Conservation (phyloP, 192 early-diverging fungal genomes). For the Backusella tarrabulga region DNA sequence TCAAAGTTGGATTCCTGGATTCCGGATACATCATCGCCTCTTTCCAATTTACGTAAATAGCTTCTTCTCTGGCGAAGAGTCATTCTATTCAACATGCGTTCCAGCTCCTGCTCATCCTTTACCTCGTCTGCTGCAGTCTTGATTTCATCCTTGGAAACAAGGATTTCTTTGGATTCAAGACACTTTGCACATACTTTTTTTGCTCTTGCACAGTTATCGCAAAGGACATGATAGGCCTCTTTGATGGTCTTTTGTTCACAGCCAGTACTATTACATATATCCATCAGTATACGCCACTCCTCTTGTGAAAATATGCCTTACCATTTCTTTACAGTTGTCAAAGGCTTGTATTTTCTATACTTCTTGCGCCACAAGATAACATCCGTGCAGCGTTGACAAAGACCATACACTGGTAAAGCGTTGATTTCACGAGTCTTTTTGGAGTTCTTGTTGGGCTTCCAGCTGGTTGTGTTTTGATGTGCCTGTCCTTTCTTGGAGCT, state of each 20-base stretch:
- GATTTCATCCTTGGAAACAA: conserved; percentile 44
- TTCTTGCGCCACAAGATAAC: conserved; percentile 85
- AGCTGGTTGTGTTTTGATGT: conserved; percentile 89
- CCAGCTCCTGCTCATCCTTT: conserved; percentile 73
- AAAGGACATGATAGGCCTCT: conserved; percentile 95
- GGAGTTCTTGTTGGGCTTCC: conserved; percentile 84
- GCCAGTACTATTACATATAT: conserved; percentile 21
- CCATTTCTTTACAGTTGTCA: conserved; percentile 90
- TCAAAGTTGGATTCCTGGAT: conserved; percentile 48
- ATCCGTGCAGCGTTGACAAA: conserved; percentile 75
- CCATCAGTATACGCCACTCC: background rate
- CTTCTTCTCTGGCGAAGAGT: conserved; percentile 81
- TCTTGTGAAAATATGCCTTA: conserved; percentile 36
- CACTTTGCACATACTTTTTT: conserved; percentile 95
- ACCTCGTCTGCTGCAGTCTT: conserved; percentile 64
- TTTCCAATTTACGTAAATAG: conserved; percentile 77
- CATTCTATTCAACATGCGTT: conserved; percentile 68
- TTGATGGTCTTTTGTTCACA: conserved; percentile 84
- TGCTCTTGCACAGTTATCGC: conserved; percentile 75
- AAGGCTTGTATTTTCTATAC: conserved; percentile 96
- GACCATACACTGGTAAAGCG: conserved; percentile 74
- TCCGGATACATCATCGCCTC: conserved; percentile 66
- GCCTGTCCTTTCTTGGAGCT: conserved; percentile 77
- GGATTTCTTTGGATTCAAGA: conserved; percentile 64
- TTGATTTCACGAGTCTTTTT: conserved; percentile 75